Percentiles rank a stretch among this genome's conserved stretches.
Conservation (phyloP, 306 rosid species). For the Neltuma alba region DNA sequence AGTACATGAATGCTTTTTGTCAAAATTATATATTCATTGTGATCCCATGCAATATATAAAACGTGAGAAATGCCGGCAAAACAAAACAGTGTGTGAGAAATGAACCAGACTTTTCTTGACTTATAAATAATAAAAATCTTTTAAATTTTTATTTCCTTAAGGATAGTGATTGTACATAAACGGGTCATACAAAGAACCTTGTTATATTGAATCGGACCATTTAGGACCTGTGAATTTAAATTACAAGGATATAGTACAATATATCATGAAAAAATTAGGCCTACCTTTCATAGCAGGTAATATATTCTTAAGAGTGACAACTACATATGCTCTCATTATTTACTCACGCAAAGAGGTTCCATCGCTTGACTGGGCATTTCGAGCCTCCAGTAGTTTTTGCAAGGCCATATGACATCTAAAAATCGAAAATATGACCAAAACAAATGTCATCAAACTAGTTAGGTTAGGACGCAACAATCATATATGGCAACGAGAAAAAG, state of each 20-base stretch:
- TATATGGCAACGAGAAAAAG: conserved; percentile 23
- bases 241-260: background rate
- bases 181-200: background rate
- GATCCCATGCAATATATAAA: background rate
- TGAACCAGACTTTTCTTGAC: background rate
- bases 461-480: conserved; percentile 11
- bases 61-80: background rate
- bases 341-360: conserved; percentile 40
- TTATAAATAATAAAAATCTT: background rate
- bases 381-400: conserved; percentile 54
- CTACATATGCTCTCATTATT: conserved; percentile 11
- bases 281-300: background rate
- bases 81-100: background rate
- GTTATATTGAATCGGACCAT: background rate
- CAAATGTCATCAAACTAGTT: conserved; percentile 24
- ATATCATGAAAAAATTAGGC: background rate
- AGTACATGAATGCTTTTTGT: background rate
- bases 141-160: background rate
- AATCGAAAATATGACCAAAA: conserved; percentile 27
- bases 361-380: conserved; percentile 29
- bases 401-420: conserved; percentile 70
- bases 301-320: background rate
- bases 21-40: background rate
- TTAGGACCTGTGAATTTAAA: background rate
- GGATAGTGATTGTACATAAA: background rate